phyloP scores from a whole-genome alignment of 768 basidiomycete genomes.

The Kwoniella mangroviensis region DNA sequence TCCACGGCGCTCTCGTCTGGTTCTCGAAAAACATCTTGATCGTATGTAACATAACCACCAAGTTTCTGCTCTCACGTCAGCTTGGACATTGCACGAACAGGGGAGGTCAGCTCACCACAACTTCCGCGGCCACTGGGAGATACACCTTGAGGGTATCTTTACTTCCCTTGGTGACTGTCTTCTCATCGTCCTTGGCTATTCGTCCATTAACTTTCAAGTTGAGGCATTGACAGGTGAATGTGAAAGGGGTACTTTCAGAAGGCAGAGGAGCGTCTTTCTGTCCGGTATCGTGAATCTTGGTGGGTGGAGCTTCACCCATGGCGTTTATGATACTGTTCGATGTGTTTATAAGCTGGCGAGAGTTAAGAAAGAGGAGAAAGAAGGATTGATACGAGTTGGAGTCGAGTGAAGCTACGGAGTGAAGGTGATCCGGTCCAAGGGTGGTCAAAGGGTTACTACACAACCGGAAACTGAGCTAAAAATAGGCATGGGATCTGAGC shows the following conservation, averaged over 20 bases:
- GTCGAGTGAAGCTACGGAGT: background rate
- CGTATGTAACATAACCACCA: constrained; percentile 30
- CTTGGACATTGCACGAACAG: background rate
- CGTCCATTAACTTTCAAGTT: constrained; percentile 39
- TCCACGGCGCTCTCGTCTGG: background rate
- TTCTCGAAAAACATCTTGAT: constrained; percentile 24
- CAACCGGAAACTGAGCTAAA: background rate
- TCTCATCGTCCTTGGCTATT: constrained; percentile 18
- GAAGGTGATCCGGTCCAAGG: background rate
- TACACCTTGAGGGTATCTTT: constrained; percentile 4
- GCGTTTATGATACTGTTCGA: background rate
- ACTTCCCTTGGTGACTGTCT: constrained; percentile 7
- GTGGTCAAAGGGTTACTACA: background rate
- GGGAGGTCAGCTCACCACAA: constrained; percentile 12
- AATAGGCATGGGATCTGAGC: background rate
- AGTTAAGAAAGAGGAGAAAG: background rate
- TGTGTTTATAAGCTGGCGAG: background rate
- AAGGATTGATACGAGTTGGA: background rate
- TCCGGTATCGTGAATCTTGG: background rate
- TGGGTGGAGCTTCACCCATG: constrained; percentile 12
- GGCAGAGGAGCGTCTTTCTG: constrained; percentile 19
- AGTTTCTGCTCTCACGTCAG: constrained; percentile 28
- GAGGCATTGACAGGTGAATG: constrained; percentile 37
- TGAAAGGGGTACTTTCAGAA: constrained; percentile 30
- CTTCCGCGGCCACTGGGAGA: constrained; percentile 9